A percentile compares a stretch with the other conserved stretches of the same genome.
Conservation (phyloP, 2,329 filamentous ascomycete species). For the Taxawa tesnikishii region DNA sequence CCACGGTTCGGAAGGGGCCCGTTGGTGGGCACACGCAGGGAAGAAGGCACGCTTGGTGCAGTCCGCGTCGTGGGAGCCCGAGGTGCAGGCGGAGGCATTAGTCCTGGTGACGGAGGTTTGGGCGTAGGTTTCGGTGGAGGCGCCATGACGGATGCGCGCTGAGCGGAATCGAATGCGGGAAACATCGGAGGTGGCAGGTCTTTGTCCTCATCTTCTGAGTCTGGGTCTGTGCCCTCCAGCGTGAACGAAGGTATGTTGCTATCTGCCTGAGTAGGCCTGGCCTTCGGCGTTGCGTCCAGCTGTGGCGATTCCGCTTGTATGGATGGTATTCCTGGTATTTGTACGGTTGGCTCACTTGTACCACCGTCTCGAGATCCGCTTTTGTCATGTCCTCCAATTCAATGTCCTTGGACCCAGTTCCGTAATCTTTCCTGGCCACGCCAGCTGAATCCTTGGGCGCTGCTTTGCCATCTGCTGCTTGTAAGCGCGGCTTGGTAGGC, state of each 20-base stretch:
- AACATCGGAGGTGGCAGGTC: conserved; percentile 27
- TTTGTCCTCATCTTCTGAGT: conserved; percentile 16
- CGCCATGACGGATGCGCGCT: conserved; percentile 28
- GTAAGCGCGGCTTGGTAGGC: too few relatives aligned
- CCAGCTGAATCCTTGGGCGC: too few relatives aligned
- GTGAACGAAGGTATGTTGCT: conserved; percentile 11
- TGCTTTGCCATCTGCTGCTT: too few relatives aligned
- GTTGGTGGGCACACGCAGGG: conserved; percentile 27
- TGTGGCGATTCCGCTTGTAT: conserved; percentile 4
- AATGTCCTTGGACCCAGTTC: neutral
- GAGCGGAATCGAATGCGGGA: conserved; percentile 33
- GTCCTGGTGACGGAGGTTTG: conserved; percentile 11
- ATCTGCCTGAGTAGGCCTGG: conserved; percentile 7
- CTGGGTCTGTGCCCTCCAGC: conserved; percentile 9
- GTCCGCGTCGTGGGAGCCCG: neutral
- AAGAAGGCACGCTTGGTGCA: neutral
- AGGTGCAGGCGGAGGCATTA: conserved; percentile 18
- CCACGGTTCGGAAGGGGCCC: conserved; percentile 38
- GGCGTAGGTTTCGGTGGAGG: conserved; percentile 20
- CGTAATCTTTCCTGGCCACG: neutral
- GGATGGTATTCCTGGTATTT: neutral
- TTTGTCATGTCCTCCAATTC: neutral
- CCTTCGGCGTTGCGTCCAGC: conserved; percentile 18
- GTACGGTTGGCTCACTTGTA: conserved; percentile 1
- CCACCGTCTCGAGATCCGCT: neutral